A percentile compares a stretch with the other conserved stretches of the same genome.
These are phyloP conservation scores for Mycena polygramma DNA, from an alignment of 768 basidiomycete genomes.

Conservation along the genomic window DNA sequence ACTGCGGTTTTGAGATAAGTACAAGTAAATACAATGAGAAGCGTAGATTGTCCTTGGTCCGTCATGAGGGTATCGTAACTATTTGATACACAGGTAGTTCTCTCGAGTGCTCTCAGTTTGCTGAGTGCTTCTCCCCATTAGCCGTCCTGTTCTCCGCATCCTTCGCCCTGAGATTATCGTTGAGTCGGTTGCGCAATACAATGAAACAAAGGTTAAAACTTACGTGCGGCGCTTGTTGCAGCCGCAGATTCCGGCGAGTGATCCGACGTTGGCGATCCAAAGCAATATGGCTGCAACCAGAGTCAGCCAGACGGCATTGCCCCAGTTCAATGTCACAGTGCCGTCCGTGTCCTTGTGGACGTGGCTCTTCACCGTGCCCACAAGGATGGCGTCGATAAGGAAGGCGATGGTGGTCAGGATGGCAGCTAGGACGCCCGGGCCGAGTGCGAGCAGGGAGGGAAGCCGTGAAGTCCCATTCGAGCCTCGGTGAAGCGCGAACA, in stretches of 20 bases:
- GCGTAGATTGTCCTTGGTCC: slow-evolving; percentile 17
- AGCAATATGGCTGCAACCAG: slow-evolving; percentile 62
- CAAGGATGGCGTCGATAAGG: slow-evolving; percentile 65
- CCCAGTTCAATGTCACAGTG: slow-evolving; percentile 57
- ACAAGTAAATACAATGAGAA: slow-evolving; percentile 11
- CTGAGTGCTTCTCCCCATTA: slow-evolving; percentile 12
- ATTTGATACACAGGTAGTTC: slow-evolving; percentile 21
- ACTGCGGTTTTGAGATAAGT: not conserved
- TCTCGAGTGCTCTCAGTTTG: not conserved
- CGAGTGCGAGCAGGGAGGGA: slow-evolving; percentile 54
- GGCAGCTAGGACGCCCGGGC: slow-evolving; percentile 54
- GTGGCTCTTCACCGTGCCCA: slow-evolving; percentile 58
- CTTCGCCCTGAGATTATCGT: not conserved
- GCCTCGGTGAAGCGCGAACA: slow-evolving; percentile 58
- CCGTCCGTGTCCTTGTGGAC: slow-evolving; percentile 58
- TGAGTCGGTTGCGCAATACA: slow-evolving; percentile 12
- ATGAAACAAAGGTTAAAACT: slow-evolving; percentile 15
- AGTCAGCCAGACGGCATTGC: slow-evolving; percentile 71
- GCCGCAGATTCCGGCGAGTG: slow-evolving; percentile 51
- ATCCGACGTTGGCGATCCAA: slow-evolving; percentile 58
- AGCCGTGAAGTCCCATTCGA: slow-evolving; percentile 52
- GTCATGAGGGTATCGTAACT: slow-evolving; percentile 32
- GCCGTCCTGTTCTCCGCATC: slow-evolving; percentile 17
- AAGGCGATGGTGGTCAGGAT: slow-evolving; percentile 64
- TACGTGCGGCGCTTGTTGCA: slow-evolving; percentile 36